Evolutionary conservation across 1,284 basidiomycete species (phyloP).

Genomic region (Tetrapyrgos nigripes): DNA sequence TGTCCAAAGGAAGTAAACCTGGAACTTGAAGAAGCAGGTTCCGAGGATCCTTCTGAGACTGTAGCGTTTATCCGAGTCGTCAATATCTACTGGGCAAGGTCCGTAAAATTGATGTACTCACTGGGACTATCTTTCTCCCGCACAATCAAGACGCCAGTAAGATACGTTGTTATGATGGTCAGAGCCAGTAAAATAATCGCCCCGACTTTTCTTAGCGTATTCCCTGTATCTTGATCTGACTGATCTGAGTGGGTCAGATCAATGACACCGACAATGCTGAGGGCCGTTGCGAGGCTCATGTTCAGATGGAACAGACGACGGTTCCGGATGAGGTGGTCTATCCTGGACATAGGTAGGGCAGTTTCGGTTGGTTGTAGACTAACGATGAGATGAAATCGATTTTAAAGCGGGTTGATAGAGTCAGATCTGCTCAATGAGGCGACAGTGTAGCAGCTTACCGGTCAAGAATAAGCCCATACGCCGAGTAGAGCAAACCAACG

Average conservation of each 20-base stretch:
- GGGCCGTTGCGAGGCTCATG: constrained; percentile 25
- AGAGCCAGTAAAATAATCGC: constrained; percentile 53
- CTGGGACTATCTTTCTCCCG: constrained; percentile 24
- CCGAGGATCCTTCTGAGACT: neutral
- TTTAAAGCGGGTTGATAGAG: neutral
- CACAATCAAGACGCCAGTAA: constrained; percentile 41
- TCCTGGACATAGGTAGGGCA: constrained; percentile 10
- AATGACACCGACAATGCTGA: constrained; percentile 39
- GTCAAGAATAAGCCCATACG: constrained; percentile 26
- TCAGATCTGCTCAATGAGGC: neutral
- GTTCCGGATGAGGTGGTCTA: constrained; percentile 34
- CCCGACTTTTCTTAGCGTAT: constrained; percentile 40
- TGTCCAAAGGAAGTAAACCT: constrained; percentile 28
- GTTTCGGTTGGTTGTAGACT: neutral
- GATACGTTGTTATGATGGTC: constrained; percentile 43
- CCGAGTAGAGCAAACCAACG: constrained; percentile 28
- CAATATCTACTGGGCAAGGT: neutral
- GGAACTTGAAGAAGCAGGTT: constrained; percentile 4
- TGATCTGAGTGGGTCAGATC: constrained; percentile 19
- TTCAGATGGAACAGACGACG: constrained; percentile 31
- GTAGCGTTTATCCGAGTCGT: too few relatives aligned
- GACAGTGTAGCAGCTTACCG: constrained; percentile 15
- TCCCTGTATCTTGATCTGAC: constrained; percentile 17
- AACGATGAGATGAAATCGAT: neutral
- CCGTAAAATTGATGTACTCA: neutral